Percentiles rank a stretch among this genome's conserved stretches.
Evolutionary conservation across 805 yeast species (phyloP).

Genomic region (Ogataea chonburiensis): DNA sequence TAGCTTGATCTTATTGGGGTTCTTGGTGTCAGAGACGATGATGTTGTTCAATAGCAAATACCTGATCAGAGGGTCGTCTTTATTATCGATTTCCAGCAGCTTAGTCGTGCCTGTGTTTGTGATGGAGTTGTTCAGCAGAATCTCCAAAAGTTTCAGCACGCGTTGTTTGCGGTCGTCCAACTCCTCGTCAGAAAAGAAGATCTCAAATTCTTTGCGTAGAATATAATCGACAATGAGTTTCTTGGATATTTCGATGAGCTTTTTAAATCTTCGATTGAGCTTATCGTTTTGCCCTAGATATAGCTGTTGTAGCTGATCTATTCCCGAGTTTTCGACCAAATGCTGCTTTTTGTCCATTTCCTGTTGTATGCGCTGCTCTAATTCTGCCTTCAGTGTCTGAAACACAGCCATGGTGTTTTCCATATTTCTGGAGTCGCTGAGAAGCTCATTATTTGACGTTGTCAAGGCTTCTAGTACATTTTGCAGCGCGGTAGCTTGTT

Average conservation of each 20-base stretch:
- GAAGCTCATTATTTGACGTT: conserved; percentile 1
- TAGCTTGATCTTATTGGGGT: conserved; percentile 30
- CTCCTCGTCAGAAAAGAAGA: conserved; percentile 22
- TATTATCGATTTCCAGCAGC: conserved; percentile 28
- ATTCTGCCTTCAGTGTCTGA: conserved; percentile 10
- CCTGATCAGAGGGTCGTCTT: conserved; percentile 35
- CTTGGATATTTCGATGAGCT: conserved; percentile 27
- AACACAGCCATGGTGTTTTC: conserved; percentile 8
- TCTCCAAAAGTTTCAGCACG: conserved; percentile 32
- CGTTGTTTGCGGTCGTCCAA: conserved; percentile 21
- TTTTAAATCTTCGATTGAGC: conserved; percentile 22
- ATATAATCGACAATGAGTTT: conserved; percentile 30
- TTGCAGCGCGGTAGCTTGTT: conserved; percentile 16
- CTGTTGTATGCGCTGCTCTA: conserved; percentile 10
- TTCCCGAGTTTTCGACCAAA: conserved; percentile 6
- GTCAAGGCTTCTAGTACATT: conserved; percentile 2
- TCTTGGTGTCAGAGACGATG: conserved; percentile 27
- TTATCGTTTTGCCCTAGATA: conserved; percentile 13
- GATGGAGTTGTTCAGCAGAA: conserved; percentile 32
- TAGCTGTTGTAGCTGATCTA: conserved; percentile 2
- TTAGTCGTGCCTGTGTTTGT: conserved; percentile 15
- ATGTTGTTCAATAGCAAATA: conserved; percentile 31
- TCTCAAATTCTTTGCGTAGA: conserved; percentile 25
- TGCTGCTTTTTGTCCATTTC: conserved; percentile 11
- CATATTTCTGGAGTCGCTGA: conserved; percentile 5